Evolutionary conservation across 805 yeast species (phyloP), one percentile per base, ranked within the genome.

Genomic region (Candida germanica): DNA sequence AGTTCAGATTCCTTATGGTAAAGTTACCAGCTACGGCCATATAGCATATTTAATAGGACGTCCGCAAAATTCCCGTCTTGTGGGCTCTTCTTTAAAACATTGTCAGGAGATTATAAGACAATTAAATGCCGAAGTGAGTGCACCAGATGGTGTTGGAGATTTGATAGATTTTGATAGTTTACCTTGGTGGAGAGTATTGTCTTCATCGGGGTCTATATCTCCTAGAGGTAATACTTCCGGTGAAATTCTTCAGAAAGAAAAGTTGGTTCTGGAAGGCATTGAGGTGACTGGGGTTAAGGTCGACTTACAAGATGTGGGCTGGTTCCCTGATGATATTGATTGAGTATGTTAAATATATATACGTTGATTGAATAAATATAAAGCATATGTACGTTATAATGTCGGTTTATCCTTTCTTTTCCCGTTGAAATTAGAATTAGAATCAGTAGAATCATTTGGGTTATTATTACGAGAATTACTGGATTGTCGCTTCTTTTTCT

Each of bases 101-200:
- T 62, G 48, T 28, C 23, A 39, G 4, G 43, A 40, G 11, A 53
- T 61, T 18, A 44, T 59, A 4, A 47, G 50, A 12, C 46, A 43
- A 20, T 44, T 66, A 10, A 50, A 51, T 16, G 38, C 29, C 1
- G 66, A 59, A 7, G 17, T 29, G 36, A 28, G 51, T 47, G 25
- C 15, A 22, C 23, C 23, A 7, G 11, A 6, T 36, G 28, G 27
- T 7, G 21, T 16, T 6, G 16, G 13, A 5, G 32, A 45, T 11
- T 44, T 40, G 2, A 42, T 36, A 5, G 39, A 38, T 9, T 33
- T 49, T 7, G 55, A 46, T 2, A 61, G 60, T 7, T 71, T 83
- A 10, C 91, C 91, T 3, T 85, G 94, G 94, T 84, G 91, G 91
- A 59, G 94, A 23, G 84, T 85, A 1, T 63, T 85, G 7, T 70